phyloP scores from a whole-genome alignment of 75 land plant genomes.

The Sequoiadendron giganteum region DNA sequence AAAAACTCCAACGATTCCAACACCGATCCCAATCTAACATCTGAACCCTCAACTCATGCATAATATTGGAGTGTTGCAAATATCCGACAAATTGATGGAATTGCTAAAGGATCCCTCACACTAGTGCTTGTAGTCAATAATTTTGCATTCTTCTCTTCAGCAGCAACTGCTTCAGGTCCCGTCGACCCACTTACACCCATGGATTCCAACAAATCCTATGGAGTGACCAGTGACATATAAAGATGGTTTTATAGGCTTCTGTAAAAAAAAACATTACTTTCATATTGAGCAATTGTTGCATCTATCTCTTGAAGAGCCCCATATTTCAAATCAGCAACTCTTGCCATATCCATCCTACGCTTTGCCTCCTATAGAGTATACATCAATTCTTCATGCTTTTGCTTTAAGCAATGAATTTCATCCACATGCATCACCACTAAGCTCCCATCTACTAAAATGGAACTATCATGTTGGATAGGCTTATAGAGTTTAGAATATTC shows the following conservation, averaged over 20 bases:
- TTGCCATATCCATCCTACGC: too few relatives aligned
- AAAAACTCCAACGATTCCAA: constrained; percentile 81
- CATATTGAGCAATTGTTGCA: too few relatives aligned
- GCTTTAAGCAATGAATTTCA: too few relatives aligned
- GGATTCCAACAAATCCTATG: constrained; percentile 89
- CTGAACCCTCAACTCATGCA: constrained; percentile 72
- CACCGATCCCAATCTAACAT: constrained; percentile 77
- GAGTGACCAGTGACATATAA: constrained; percentile 86
- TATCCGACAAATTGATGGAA: constrained; percentile 90
- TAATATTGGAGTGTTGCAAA: constrained; percentile 75
- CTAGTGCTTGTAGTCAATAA: constrained; percentile 91
- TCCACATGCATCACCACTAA: too few relatives aligned
- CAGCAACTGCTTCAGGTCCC: constrained; percentile 85
- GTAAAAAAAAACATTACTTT: too few relatives aligned
- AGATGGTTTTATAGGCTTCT: constrained; percentile 80
- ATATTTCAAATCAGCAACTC: too few relatives aligned
- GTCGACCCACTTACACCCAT: constrained; percentile 68
- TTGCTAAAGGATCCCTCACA: constrained; percentile 94
- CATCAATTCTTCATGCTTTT: too few relatives aligned
- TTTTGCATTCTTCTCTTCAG: constrained; percentile 88
- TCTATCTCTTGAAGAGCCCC: too few relatives aligned
- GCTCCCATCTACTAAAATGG: too few relatives aligned
- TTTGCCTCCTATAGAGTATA: too few relatives aligned
- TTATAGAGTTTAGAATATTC: too few relatives aligned
- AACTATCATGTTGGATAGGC: too few relatives aligned